These are phyloP conservation scores for Silene vulgaris DNA, from an alignment of 179 eudicot genomes.

Conservation along the genomic window DNA sequence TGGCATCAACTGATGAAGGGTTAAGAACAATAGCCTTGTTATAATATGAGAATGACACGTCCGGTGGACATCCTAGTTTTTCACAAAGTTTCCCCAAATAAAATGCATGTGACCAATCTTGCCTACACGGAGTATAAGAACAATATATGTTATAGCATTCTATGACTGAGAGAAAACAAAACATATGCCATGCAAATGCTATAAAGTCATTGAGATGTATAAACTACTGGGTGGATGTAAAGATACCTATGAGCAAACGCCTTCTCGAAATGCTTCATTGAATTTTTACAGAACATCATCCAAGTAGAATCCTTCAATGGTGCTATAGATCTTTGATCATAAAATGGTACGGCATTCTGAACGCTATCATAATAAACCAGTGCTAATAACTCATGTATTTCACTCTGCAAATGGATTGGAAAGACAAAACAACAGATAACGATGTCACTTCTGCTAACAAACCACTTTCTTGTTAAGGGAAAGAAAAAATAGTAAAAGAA, in stretches of 20 bases:
- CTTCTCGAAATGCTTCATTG: conserved; percentile 86
- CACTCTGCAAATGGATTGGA: conserved; percentile 52
- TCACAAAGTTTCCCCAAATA: conserved; percentile 88
- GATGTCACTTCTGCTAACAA: background rate
- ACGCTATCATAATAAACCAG: conserved; percentile 90
- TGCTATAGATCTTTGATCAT: conserved; percentile 73
- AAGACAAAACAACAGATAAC: background rate
- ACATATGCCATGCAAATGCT: background rate
- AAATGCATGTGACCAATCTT: conserved; percentile 94
- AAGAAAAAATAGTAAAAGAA: background rate
- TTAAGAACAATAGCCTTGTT: conserved; percentile 69
- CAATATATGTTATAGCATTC: conserved; percentile 14
- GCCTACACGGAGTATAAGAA: conserved; percentile 42
- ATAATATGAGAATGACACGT: conserved; percentile 66
- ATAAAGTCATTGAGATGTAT: background rate
- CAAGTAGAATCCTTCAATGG: conserved; percentile 69
- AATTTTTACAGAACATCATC: conserved; percentile 71
- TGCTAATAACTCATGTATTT: conserved; percentile 97
- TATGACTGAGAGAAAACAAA: background rate
- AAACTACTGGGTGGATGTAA: background rate
- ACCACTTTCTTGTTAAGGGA: background rate
- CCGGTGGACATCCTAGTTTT: conserved; percentile 67
- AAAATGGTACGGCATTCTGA: conserved; percentile 90
- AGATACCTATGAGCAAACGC: conserved; percentile 77
- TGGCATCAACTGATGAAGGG: conserved; percentile 89